A percentile compares a stretch with the other conserved stretches of the same genome.
phyloP scores from a whole-genome alignment of 805 yeast species.

The Cyberlindnera saturnus region DNA sequence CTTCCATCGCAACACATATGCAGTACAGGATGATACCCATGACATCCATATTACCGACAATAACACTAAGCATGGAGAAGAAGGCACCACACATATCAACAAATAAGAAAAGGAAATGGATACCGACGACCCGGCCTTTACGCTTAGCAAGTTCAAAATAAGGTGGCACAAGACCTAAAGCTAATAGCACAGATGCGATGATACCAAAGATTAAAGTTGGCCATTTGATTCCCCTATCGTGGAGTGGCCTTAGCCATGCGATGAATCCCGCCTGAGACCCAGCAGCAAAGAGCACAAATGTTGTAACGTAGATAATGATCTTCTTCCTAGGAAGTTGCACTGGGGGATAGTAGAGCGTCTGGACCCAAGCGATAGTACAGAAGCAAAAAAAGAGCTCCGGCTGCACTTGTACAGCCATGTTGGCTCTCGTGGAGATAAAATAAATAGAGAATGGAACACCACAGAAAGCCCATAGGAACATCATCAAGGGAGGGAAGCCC shows the following conservation, averaged over 20 bases:
- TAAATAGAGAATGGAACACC: constrained; percentile 86
- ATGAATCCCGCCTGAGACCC: constrained; percentile 69
- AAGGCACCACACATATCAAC: constrained; percentile 83
- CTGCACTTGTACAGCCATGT: constrained; percentile 77
- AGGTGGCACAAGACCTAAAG: constrained; percentile 81
- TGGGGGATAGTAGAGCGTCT: constrained; percentile 76
- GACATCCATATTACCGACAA: constrained; percentile 54
- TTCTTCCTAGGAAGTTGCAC: constrained; percentile 31
- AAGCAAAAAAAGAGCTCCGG: constrained; percentile 80
- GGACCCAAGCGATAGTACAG: constrained; percentile 60
- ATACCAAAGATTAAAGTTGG: constrained; percentile 80
- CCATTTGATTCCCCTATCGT: constrained; percentile 53
- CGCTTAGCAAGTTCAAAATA: constrained; percentile 78
- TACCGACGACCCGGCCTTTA: constrained; percentile 82
- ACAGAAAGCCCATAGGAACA: constrained; percentile 71
- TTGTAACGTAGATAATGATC: constrained; percentile 30
- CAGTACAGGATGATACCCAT: constrained; percentile 68
- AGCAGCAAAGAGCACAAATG: constrained; percentile 39
- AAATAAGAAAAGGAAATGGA: constrained; percentile 70
- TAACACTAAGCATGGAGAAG: constrained; percentile 60
- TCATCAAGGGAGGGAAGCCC: constrained; percentile 86
- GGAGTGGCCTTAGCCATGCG: constrained; percentile 57
- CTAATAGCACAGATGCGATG: constrained; percentile 70
- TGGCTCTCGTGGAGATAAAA: constrained; percentile 65
- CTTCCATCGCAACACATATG: constrained; percentile 58